phyloP scores from a whole-genome alignment of 2,329 filamentous ascomycete species.

The Trichoderma semiorbis region DNA sequence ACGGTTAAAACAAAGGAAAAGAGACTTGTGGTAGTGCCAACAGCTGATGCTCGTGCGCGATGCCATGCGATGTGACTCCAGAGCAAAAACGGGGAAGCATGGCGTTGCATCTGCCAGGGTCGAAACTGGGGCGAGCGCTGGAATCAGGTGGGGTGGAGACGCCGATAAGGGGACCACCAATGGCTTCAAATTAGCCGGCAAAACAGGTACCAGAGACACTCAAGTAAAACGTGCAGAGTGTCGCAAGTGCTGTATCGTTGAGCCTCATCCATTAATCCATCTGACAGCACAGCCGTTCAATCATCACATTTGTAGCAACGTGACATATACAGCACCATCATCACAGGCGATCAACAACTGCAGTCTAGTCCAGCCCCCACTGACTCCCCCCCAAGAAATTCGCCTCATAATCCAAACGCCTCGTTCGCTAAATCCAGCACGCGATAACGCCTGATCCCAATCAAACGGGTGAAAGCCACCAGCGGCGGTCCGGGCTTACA shows the following conservation, averaged over 20 bases:
- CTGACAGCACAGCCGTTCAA: too few species aligned
- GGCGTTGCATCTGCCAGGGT: background rate
- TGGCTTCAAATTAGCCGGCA: background rate
- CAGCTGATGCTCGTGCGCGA: background rate
- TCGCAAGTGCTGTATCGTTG: background rate
- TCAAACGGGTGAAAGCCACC: conserved; percentile 10
- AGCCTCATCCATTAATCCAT: background rate
- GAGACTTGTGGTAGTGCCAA: background rate
- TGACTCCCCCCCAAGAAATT: background rate
- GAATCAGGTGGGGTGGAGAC: conserved; percentile 12
- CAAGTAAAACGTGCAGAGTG: background rate
- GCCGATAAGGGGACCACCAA: conserved; percentile 5
- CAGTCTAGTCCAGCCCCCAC: background rate
- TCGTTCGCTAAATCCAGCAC: background rate
- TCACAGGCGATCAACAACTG: background rate
- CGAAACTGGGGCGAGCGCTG: background rate
- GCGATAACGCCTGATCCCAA: background rate
- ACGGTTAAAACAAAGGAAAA: background rate
- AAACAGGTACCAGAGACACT: background rate
- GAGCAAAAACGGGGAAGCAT: background rate
- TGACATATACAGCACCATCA: background rate
- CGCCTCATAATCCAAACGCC: background rate
- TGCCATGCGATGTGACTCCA: background rate
- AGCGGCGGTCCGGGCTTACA: background rate
- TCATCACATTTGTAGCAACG: background rate